Evolutionary conservation across 2,329 filamentous ascomycete species (phyloP), one percentile per base, ranked within the genome.

Genomic region (Drechslerella dactyloides): DNA sequence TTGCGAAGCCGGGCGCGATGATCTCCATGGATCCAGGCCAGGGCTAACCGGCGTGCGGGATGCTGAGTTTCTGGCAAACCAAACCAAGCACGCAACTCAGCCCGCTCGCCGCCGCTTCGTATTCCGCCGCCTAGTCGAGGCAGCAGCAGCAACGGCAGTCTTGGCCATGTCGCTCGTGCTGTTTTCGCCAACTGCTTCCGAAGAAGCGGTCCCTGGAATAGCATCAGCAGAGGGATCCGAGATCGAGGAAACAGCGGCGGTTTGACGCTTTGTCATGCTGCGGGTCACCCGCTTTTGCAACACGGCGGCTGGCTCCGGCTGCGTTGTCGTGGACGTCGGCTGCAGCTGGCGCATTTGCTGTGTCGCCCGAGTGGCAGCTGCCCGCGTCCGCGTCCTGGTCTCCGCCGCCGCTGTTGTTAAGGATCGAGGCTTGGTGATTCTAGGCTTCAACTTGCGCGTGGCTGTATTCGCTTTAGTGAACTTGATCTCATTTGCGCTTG

Each of bases 31-130:
- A n/a, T n/a, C 40, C 15, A 8, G 10, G 10, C 40, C 7, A 44
- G 17, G 15, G 5, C 40, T 37, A 15, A 15, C 35, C 35, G 7
- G 15, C 40, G 10, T 15, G 10, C 40, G 17, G 7, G 40, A 44
- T 44, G 15, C 10, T 44, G 10, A 44, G 40, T 17, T 23, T n/a
- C 17, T n/a, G 40, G 35, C n/a, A n/a, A n/a, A n/a, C n/a, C n/a
- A n/a, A n/a, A n/a, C n/a, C n/a, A n/a, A n/a, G n/a, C n/a, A n/a
- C n/a, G 40, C 50, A 51, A 46, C 48, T 72, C 68, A 72, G 40
- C 68, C 68, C 35, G 64, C 60, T 72, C 60, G 60, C 64, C 68
- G 64, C 60, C 68, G 60, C 68, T 72, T 65, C 42, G 57, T 63
- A 6, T 51, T 56, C 30, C 66, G 59, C 60, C 54, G n/a, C 27